Conservation (phyloP, 1,284 basidiomycete genomes). For the Vanrija sp. region DNA sequence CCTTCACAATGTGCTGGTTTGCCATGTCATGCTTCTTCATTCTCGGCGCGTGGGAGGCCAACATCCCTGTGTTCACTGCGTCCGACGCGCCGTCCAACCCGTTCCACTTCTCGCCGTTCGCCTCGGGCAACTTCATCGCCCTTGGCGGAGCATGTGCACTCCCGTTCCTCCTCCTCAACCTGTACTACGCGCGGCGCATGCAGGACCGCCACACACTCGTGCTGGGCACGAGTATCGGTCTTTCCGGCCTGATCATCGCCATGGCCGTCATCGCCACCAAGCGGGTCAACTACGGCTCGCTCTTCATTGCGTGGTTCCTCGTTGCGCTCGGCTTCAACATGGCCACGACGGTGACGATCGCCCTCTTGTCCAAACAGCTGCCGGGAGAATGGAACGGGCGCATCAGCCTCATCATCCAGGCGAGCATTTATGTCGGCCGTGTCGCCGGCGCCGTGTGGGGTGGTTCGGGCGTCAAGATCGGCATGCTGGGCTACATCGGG, state of each 20-base stretch:
- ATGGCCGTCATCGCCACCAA: background rate
- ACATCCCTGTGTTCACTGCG: slow-evolving; percentile 11
- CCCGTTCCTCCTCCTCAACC: slow-evolving; percentile 8
- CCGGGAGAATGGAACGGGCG: slow-evolving; percentile 8
- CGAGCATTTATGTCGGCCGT: slow-evolving; percentile 6
- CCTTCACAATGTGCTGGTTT: slow-evolving; percentile 7
- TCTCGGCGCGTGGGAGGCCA: slow-evolving; percentile 7
- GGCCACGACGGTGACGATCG: slow-evolving; percentile 4
- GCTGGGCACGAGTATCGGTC: background rate
- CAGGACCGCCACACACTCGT: slow-evolving; percentile 12
- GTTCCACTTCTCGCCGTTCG: slow-evolving; percentile 12
- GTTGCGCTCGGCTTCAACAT: slow-evolving; percentile 10
- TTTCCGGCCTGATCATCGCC: slow-evolving; percentile 1
- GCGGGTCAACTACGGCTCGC: slow-evolving; percentile 3
- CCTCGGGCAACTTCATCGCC: slow-evolving; percentile 10
- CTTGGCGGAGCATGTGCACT: slow-evolving; percentile 8
- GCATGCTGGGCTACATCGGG: slow-evolving; percentile 5
- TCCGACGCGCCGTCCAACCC: slow-evolving; percentile 3
- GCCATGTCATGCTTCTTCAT: slow-evolving; percentile 10
- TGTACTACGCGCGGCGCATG: slow-evolving; percentile 1
- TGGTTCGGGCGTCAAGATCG: slow-evolving; percentile 9
- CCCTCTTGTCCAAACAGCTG: slow-evolving; percentile 8
- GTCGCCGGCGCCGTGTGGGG: slow-evolving; percentile 12
- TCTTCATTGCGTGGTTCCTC: slow-evolving; percentile 6
- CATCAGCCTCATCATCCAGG: slow-evolving; percentile 7